Evolutionary conservation across 805 yeast genomes (phyloP).

Genomic region (Hanseniaspora vineae): DNA sequence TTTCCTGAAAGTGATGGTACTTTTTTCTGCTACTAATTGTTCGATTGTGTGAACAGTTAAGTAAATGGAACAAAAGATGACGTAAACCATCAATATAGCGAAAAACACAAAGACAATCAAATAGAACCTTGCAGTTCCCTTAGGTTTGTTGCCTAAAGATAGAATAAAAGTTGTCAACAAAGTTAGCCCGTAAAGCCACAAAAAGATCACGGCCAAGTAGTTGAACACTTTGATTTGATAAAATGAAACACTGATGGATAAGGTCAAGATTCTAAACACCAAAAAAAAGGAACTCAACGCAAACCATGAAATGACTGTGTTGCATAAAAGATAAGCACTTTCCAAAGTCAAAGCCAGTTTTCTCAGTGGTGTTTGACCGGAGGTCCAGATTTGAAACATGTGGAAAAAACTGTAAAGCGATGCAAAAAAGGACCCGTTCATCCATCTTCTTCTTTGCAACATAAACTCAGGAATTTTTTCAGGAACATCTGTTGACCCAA

Average conservation of each 20-base stretch:
- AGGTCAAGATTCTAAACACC: slow-evolving; percentile 78
- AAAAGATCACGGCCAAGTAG: slow-evolving; percentile 60
- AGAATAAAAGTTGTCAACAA: slow-evolving; percentile 76
- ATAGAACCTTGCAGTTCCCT: slow-evolving; percentile 76
- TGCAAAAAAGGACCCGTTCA: slow-evolving; percentile 93
- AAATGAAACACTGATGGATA: slow-evolving; percentile 44
- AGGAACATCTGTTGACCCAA: slow-evolving; percentile 94
- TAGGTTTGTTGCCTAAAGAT: slow-evolving; percentile 88
- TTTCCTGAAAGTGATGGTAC: slow-evolving; percentile 25
- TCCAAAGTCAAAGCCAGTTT: slow-evolving; percentile 66
- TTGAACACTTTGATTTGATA: slow-evolving; percentile 61
- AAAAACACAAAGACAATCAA: slow-evolving; percentile 62
- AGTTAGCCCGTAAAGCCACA: slow-evolving; percentile 77
- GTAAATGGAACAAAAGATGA: slow-evolving; percentile 76
- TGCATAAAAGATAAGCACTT: slow-evolving; percentile 62
- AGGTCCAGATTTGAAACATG: slow-evolving; percentile 60
- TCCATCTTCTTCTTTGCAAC: slow-evolving; percentile 90
- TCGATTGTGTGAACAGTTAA: slow-evolving; percentile 65
- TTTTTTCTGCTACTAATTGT: slow-evolving; percentile 25
- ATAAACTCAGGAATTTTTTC: slow-evolving; percentile 76
- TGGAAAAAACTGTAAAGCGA: slow-evolving; percentile 78
- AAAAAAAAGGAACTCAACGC: slow-evolving; percentile 81
- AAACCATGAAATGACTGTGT: slow-evolving; percentile 80
- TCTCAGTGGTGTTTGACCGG: slow-evolving; percentile 58
- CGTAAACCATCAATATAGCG: slow-evolving; percentile 79